Conservation (phyloP, 1,284 basidiomycete species). For the Cryptococcus neoformans region DNA sequence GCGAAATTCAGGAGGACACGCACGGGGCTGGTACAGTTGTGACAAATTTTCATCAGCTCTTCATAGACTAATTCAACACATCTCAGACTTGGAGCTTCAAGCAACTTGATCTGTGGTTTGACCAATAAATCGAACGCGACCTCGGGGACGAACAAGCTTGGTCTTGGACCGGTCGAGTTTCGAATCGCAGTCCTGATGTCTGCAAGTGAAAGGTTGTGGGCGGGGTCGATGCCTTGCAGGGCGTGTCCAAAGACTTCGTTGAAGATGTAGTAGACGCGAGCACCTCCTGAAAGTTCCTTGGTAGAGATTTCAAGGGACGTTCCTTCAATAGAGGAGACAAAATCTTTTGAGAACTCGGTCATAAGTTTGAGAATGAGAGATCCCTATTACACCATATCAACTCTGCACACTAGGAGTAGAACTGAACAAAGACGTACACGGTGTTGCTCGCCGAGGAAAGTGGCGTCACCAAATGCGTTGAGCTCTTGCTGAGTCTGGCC, state of each 20-base stretch:
- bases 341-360: conserved; percentile 99
- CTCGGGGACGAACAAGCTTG: conserved; percentile 95
- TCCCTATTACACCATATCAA: conserved; percentile 60
- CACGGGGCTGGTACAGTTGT: conserved; percentile 90
- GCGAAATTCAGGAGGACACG: conserved; percentile 29
- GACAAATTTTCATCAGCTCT: conserved; percentile 98
- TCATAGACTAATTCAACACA: conserved; percentile 99
- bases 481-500: conserved; percentile 98
- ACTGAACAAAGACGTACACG: conserved; percentile 53
- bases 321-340: conserved; percentile 95
- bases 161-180: conserved; percentile 95
- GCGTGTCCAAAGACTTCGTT: conserved; percentile 97
- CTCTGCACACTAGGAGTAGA: neutral
- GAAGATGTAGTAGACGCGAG: conserved; percentile 99
- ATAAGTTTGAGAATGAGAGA: conserved; percentile 88
- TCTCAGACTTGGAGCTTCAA: conserved; percentile 88
- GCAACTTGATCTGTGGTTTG: conserved; percentile 96
- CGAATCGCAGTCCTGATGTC: conserved; percentile 98
- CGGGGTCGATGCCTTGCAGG: conserved; percentile 84
- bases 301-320: conserved; percentile 97
- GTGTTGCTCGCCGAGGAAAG: conserved; percentile 88
- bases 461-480: conserved; percentile 91
- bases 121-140: conserved; percentile 96
- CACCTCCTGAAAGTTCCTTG: conserved; percentile 97
- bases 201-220: conserved; percentile 83